These are phyloP conservation scores for Didymella pomorum DNA, from an alignment of 2,329 filamentous ascomycete species.

Conservation along the genomic window DNA sequence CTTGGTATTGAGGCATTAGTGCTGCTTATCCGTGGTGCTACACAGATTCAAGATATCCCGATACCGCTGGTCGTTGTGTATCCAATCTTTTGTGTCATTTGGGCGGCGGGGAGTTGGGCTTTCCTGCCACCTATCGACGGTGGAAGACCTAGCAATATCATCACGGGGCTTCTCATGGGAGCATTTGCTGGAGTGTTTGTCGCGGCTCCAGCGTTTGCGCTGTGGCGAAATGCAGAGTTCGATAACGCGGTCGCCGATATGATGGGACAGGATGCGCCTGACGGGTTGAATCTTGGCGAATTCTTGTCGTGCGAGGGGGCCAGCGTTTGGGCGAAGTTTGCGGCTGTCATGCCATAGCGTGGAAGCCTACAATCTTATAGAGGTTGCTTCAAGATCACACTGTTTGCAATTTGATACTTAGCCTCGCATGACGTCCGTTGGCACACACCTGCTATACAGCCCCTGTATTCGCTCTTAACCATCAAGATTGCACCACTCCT, in stretches of 20 bases:
- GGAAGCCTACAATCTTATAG: neutral
- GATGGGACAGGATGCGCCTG: neutral
- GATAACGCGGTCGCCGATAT: neutral
- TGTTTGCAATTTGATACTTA: too few species aligned
- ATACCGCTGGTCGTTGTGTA: neutral
- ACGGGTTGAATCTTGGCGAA: neutral
- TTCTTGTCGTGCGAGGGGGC: neutral
- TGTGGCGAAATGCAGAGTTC: slow-evolving; percentile 4
- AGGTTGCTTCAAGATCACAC: neutral
- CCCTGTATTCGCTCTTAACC: too few species aligned
- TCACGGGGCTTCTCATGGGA: slow-evolving; percentile 14
- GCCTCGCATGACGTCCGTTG: too few species aligned
- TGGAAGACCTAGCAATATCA: slow-evolving; percentile 1
- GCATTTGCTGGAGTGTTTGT: slow-evolving; percentile 21
- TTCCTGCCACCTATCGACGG: slow-evolving; percentile 1
- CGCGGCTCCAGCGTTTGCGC: slow-evolving; percentile 10
- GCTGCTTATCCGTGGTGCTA: neutral
- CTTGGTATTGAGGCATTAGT: slow-evolving; percentile 1
- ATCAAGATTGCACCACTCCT: too few species aligned
- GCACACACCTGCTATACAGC: too few species aligned
- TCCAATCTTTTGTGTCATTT: neutral
- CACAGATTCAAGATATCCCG: neutral
- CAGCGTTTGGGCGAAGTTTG: slow-evolving; percentile 14
- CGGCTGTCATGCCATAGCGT: slow-evolving; percentile 15
- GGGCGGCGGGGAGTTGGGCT: slow-evolving; percentile 1